Base-by-base conservation (phyloP, 2,329 filamentous ascomycete genomes). In the Seiridium cupressi region DNA sequence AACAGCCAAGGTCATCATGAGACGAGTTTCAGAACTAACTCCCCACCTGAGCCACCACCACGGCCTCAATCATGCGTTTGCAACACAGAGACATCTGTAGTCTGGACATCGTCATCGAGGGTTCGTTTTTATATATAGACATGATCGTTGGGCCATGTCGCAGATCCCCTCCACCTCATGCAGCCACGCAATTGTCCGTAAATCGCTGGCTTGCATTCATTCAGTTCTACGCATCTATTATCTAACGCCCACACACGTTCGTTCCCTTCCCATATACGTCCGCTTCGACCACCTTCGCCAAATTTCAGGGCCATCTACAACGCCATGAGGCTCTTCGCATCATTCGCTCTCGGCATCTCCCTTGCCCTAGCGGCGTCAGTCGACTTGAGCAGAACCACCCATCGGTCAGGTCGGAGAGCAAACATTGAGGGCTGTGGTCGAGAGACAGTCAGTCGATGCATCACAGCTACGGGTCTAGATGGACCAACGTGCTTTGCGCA, bases 71-170 rank as follows among this genome's bases (percentile, higher is more conserved):
- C 32, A 32, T 51, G 32, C 35, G 13, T 51, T 31, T 34, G 11
- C 35, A 13, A 40, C 49, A 51, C 49, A 51, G 32, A 51, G 49
- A 51, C 49, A 38, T 35, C 18, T 36, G 10, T n/a, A 10, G 18
- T 38, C 5, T 49, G 26, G 47, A 32, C 8, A 10, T 11, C 34
- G 26, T 32, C 18, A 31, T 31, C 34, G 47, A 31, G 26, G 47
- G 47, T 32, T 49, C 34, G 31, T 49, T 13, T 34, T 32, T 34
- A 51, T 55, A 55, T 42, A 55, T 55, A 55, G 40, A 55, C 11
- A 55, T 44, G 36, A 55, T 42, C 36, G 51, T 44, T 55, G 51
- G 51, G 51, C 35, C 51, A 9, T 40, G 51, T 55, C 51, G 51
- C 51, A 55, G 51, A 55, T 55, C 51, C 31, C 31, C 18, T 5